Evolutionary conservation across 495 filamentous ascomycete genomes (phyloP).

Genomic region (Daldinia loculata): DNA sequence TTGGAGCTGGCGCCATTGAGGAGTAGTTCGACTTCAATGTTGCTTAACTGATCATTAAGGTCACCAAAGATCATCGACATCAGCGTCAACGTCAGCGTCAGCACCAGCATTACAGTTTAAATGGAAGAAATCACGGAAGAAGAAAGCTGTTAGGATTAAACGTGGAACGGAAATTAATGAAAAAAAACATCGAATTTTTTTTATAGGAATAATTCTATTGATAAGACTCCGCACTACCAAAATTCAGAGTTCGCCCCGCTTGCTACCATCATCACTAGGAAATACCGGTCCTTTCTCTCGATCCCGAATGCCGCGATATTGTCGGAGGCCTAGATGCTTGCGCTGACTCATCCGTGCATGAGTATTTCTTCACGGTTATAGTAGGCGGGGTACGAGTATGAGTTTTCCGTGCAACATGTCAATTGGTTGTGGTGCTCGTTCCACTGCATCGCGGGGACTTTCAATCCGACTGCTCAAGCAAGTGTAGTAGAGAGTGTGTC

Average conservation of each 20-base stretch:
- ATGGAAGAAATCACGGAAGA: too few species aligned
- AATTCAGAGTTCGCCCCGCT: constrained; percentile 1
- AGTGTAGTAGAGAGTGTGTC: not conserved
- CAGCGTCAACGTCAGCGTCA: not conserved
- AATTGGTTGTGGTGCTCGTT: constrained; percentile 6
- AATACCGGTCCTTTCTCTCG: not conserved
- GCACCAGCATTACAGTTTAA: not conserved
- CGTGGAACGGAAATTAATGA: not conserved
- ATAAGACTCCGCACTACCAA: constrained; percentile 9
- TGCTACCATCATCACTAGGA: constrained; percentile 5
- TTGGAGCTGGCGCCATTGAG: not conserved
- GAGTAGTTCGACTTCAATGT: not conserved
- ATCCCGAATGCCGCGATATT: constrained; percentile 22
- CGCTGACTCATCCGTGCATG: constrained; percentile 23
- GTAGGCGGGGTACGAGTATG: constrained; percentile 6
- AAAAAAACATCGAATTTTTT: not conserved
- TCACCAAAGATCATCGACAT: not conserved
- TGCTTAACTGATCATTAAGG: not conserved
- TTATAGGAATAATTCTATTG: constrained; percentile 17
- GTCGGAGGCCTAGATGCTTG: not conserved
- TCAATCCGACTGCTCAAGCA: not conserved
- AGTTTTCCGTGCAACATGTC: constrained; percentile 8
- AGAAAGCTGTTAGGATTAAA: not conserved
- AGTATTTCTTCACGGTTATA: not conserved
- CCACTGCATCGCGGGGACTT: constrained; percentile 9